A percentile compares a stretch with the other conserved stretches of the same genome.
phyloP scores from a whole-genome alignment of 2,329 filamentous ascomycete genomes.

The Hyphodiscus sp. region DNA sequence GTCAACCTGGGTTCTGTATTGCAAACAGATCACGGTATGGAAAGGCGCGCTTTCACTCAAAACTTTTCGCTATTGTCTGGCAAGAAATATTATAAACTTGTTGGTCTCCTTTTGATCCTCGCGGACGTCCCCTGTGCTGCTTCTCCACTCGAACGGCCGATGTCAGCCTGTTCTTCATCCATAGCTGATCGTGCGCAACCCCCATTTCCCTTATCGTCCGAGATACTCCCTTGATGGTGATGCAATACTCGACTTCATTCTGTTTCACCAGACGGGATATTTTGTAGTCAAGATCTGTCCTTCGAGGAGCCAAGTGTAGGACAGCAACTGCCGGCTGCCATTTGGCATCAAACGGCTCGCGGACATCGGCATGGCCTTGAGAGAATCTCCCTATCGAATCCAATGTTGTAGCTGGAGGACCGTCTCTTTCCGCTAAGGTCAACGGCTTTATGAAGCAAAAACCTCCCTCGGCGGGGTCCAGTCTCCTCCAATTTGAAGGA shows the following conservation, averaged over 20 bases:
- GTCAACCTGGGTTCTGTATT: too few species aligned
- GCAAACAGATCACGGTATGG: too few species aligned
- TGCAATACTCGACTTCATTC: background rate
- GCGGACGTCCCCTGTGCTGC: too few species aligned
- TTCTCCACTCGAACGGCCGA: too few species aligned
- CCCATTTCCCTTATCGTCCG: too few species aligned
- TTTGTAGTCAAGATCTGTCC: background rate
- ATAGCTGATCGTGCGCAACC: too few species aligned
- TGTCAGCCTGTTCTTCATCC: too few species aligned
- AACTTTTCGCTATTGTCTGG: too few species aligned
- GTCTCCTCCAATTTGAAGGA: background rate
- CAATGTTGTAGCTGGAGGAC: background rate
- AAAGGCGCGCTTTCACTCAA: too few species aligned
- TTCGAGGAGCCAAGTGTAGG: background rate
- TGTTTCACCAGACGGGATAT: background rate
- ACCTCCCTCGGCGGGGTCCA: background rate
- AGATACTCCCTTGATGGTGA: too few species aligned
- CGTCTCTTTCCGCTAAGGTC: background rate
- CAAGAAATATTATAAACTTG: too few species aligned
- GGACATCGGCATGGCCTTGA: background rate
- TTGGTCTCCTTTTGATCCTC: too few species aligned
- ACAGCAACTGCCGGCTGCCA: background rate
- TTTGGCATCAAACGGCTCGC: background rate
- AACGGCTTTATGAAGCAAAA: background rate
- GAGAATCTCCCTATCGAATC: background rate